phyloP scores from a whole-genome alignment of 768 basidiomycete species.

The Boletus patriciae region DNA sequence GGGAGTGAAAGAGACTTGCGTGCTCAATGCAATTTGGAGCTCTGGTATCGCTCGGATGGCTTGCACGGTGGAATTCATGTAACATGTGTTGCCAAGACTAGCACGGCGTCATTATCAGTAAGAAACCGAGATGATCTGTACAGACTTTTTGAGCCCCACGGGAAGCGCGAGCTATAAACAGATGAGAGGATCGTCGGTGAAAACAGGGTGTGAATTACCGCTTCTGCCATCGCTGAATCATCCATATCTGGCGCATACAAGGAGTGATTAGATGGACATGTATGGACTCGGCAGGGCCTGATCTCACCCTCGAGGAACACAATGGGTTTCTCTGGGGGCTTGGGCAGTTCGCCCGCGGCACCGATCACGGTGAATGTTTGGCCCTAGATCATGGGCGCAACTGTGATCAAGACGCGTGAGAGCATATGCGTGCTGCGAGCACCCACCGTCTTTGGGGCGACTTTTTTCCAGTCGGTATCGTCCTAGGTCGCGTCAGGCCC shows the following conservation, averaged over 20 bases:
- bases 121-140: background rate
- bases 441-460: conserved; percentile 76
- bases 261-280: conserved; percentile 14
- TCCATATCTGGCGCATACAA: conserved; percentile 67
- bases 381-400: conserved; percentile 47
- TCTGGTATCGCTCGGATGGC: conserved; percentile 92
- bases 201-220: conserved; percentile 46
- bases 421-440: background rate
- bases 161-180: conserved; percentile 65
- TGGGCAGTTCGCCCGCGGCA: conserved; percentile 87
- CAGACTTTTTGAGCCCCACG: conserved; percentile 77
- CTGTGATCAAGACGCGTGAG: conserved; percentile 4
- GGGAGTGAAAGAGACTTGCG: conserved; percentile 40
- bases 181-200: background rate
- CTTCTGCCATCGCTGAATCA: conserved; percentile 75
- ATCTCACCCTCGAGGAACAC: conserved; percentile 82
- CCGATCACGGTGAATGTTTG: conserved; percentile 95
- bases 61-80: conserved; percentile 96
- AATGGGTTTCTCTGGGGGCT: conserved; percentile 74
- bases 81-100: conserved; percentile 91
- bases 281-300: background rate
- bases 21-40: conserved; percentile 67
- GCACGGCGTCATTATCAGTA: background rate
- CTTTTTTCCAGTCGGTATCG: conserved; percentile 82
- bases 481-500: conserved; percentile 49